Base-by-base conservation (phyloP, 345 rosid species). In the Corchorus olitorius region DNA sequence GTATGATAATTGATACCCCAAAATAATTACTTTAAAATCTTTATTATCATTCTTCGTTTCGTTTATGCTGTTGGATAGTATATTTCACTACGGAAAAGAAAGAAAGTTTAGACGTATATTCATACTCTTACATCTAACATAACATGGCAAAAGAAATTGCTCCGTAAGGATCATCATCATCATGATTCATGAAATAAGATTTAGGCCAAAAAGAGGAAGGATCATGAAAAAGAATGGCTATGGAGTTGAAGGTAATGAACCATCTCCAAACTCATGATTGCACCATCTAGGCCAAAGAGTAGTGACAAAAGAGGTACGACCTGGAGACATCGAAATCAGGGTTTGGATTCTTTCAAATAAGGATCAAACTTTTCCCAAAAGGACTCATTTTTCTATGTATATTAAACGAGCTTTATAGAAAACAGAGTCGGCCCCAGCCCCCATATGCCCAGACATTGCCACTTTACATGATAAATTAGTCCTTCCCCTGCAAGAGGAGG, bases 301-400 rank as follows among this genome's bases (percentile, higher is more conserved):
- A 34, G 43, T 33, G 43, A 33, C 65, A 61, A 61, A 27, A 61
- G 10, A 33, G 0, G 43, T 61, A 14, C 65, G 41, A 12, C 37
- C 65, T 27, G 8, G 43, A 33, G 65, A 61, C 65, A 22, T 61
- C 65, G 65, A 61, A 61, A 33, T 61, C 65, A 61, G 65, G 65
- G 65, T 34, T 61, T 61, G 65, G 35, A 27, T 27, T 61, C 16
- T 49, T 49, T 2, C 50, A 48, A 2, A 9, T 11, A 48, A n/a
- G 12, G 60, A 55, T 22, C 12, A 1, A 27, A 6, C 60, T 55
- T 55, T 55, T 55, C 22, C 60, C 60, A 7, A n/a, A n/a, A 55
- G 8, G 27, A 55, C 13, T 19, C 60, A 55, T 55, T 55, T 55
- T 55, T 55, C 60, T n/a, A 55, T 55, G 60, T 19, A 55, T 17